These are phyloP conservation scores for Sabuloglossum arenarium DNA, from an alignment of 495 filamentous ascomycete species.

Conservation along the genomic window DNA sequence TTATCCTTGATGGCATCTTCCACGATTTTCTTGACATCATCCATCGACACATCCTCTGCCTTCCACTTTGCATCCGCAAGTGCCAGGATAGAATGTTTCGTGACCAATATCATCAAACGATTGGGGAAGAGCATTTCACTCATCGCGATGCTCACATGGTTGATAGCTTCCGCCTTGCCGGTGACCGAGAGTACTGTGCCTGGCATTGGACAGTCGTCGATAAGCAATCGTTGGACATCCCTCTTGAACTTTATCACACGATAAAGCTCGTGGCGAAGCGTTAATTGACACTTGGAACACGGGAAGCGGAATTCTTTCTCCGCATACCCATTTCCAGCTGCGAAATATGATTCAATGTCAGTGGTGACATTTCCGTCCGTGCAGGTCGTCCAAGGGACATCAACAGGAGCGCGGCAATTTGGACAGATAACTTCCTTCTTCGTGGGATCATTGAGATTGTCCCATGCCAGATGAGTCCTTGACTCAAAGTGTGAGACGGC, in stretches of 20 bases:
- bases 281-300: constrained; percentile 27
- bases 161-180: constrained; percentile 10
- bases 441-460: constrained; percentile 30
- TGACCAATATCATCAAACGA: constrained; percentile 21
- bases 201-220: constrained; percentile 31
- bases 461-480: constrained; percentile 34
- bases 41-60: constrained; percentile 18
- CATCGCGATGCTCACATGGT: neutral
- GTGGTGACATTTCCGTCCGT: neutral
- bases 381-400: constrained; percentile 39
- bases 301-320: constrained; percentile 31
- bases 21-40: constrained; percentile 20
- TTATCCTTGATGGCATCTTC: constrained; percentile 19
- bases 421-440: constrained; percentile 35
- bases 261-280: constrained; percentile 31
- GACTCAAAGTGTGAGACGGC: constrained; percentile 27
- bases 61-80: neutral
- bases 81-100: neutral
- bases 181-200: constrained; percentile 33
- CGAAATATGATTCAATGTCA: constrained; percentile 1
- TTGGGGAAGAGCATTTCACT: constrained; percentile 36
- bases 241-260: constrained; percentile 32
- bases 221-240: constrained; percentile 27
- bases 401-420: constrained; percentile 22
- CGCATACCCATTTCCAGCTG: constrained; percentile 30